Evolutionary conservation across 345 rosid genomes (phyloP), one percentile per base, ranked within the genome.

Genomic region (Physaria fendleri): DNA sequence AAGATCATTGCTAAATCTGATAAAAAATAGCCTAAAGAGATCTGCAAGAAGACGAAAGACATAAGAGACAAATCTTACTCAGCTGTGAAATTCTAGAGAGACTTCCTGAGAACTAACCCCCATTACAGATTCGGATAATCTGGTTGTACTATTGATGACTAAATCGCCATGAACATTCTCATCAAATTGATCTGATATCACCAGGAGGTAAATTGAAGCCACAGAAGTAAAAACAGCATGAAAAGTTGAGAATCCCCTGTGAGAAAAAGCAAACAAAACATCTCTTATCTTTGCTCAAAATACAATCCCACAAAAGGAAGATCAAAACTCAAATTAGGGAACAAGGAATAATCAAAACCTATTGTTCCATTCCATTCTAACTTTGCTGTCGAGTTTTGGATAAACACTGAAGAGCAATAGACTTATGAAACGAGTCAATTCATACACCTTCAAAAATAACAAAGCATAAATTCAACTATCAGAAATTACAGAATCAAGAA

Each of bases 211-310:
- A 23, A 82, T 56, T 54, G 97, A 82, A 67, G 83, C 82, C 65
- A 67, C 65, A 20, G 90, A 74, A 23, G 71, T 85, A 43, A 84
- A 13, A 37, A 89, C 9, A 55, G 97, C 97, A 73, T 89, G 97
- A 54, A 82, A 71, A 27, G 97, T 89, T 29, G 97, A 89, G 78
- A 89, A 84, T 30, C 90, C 97, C 80, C 97, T 89, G 83, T 12
- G 9, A 61, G 48, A 56, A 34, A n/a, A 29, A 21, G 0, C 21
- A 32, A 62, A 43, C 8, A 35, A 42, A 37, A 48, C 28, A 37
- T 43, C 18, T 54, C 28, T 5, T 11, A 44, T 22, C 24, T 6
- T 34, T 39, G 10, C 45, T 59, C 16, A 44, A 45, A 30, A n/a
- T 3, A 23, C 28, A 69, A 45, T 24, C 46, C 46, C 11, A 28